Evolutionary conservation across 2,329 filamentous ascomycete genomes (phyloP).

Genomic region (Orbilia blumenaviensis): DNA sequence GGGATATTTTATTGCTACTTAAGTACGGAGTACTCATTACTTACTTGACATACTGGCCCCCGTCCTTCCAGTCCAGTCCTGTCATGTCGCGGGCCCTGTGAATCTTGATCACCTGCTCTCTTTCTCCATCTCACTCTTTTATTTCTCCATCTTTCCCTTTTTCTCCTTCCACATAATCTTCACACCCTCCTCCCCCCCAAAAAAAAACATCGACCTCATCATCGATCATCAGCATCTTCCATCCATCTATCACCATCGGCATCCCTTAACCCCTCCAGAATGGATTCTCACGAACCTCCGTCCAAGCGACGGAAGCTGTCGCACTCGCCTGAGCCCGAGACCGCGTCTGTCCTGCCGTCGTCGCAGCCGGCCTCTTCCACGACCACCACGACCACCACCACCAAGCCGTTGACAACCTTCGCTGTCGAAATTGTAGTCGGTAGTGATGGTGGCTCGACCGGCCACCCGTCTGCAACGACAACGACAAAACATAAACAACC

Average conservation of each 20-base stretch:
- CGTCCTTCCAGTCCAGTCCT: neutral
- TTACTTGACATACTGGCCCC: too few species aligned
- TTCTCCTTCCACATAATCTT: conserved; percentile 41
- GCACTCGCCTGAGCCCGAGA: conserved; percentile 59
- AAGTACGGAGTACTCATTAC: too few species aligned
- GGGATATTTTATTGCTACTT: neutral
- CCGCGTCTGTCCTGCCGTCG: neutral
- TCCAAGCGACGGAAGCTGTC: conserved; percentile 76
- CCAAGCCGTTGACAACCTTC: conserved; percentile 32
- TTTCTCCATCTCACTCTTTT: conserved; percentile 46
- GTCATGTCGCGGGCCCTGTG: conserved; percentile 28
- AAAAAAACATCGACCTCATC: conserved; percentile 9
- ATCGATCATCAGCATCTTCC: conserved; percentile 46
- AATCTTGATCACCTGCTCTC: conserved; percentile 49
- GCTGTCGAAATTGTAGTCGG: conserved; percentile 48
- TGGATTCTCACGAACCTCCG: conserved; percentile 73
- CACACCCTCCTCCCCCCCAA: conserved; percentile 1
- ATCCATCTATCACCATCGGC: conserved; percentile 1
- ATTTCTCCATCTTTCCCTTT: conserved; percentile 48
- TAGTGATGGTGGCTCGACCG: conserved; percentile 23
- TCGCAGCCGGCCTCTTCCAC: too few species aligned
- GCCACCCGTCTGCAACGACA: conserved; percentile 6
- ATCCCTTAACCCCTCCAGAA: conserved; percentile 61
- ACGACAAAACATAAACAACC: conserved; percentile 23
- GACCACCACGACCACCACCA: too few species aligned